Evolutionary conservation across 2,329 filamentous ascomycete species (phyloP), one percentile per base, ranked within the genome.

Genomic region (Penicillium sp.): DNA sequence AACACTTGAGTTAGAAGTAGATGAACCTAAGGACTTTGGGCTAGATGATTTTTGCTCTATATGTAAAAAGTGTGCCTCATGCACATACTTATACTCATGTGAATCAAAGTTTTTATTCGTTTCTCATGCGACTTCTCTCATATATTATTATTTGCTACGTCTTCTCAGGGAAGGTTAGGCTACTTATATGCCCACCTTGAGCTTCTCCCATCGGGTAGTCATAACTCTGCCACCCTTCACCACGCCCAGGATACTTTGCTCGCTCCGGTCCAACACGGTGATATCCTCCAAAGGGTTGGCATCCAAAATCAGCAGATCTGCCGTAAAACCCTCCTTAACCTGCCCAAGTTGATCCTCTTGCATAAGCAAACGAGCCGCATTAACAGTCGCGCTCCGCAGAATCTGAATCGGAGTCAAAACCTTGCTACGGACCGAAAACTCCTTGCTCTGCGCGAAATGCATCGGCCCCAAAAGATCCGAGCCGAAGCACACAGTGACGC

Each of bases 271-370:
- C 27, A 87, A 66, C 4, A 85, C 72, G 0, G 76, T 75, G 18
- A 86, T 78, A 65, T 87, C 79, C n/a, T 85, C 78, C 53, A 87
- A 68, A 2, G 84, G 85, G 63, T 85, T 85, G 43, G 66, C 63
- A 40, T 80, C 79, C 43, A 86, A 64, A 2, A 87, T 71, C 33
- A 87, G 61, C 43, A 87, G 46, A 68, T 87, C 85, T 0, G 84
- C 84, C 2, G 74, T 71, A 59, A 81, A 84, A 0, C 82, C 83
- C 18, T 75, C 70, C 61, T 77, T 78, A 3, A 87, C 69, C 63
- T 83, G 78, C 0, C 84, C 85, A 16, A 87, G 65, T 33, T 70
- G 73, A 2, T 76, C 69, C 24, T 80, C 79, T 62, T 80, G 76
- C 9, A 77, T 67, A 51, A 86, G 61, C 71, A 84, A 78, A 54